A percentile compares a stretch with the other conserved stretches of the same genome.
Conservation (phyloP, 2,329 filamentous ascomycete species). For the Anthostomella pinea region DNA sequence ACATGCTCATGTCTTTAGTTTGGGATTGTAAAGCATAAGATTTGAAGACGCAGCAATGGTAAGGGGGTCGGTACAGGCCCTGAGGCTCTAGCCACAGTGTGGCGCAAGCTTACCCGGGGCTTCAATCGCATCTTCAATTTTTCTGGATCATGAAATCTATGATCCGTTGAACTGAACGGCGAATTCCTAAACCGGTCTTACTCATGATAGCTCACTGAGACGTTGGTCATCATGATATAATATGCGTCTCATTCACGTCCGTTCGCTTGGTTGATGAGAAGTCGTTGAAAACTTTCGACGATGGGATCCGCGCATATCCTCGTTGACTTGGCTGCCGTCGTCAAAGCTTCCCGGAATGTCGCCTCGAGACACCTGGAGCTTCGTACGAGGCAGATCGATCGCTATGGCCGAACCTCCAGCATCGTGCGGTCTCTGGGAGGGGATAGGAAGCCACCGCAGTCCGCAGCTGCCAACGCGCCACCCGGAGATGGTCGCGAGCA, state of each 20-base stretch:
- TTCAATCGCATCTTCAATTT: slow-evolving; percentile 15
- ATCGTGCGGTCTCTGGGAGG: slow-evolving; percentile 36
- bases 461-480: slow-evolving; percentile 1
- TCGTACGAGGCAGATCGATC: slow-evolving; percentile 52
- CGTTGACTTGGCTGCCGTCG: slow-evolving; percentile 68
- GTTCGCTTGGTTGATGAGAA: too few relatives aligned
- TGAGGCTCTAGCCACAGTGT: slow-evolving; percentile 24
- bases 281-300: slow-evolving; percentile 14
- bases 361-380: slow-evolving; percentile 61
- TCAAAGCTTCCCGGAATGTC: slow-evolving; percentile 67
- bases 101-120: slow-evolving; percentile 22
- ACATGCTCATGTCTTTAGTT: neutral
- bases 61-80: neutral
- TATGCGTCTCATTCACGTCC: too few relatives aligned
- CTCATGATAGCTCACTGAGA: too few relatives aligned
- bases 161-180: slow-evolving; percentile 5
- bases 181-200: too few relatives aligned
- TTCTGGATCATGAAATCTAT: slow-evolving; percentile 10
- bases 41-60: too few relatives aligned
- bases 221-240: too few relatives aligned
- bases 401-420: slow-evolving; percentile 46
- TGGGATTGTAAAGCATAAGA: too few relatives aligned
- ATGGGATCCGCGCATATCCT: slow-evolving; percentile 64
- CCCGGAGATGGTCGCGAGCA: slow-evolving; percentile 2
- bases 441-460: slow-evolving; percentile 6